Percentiles rank a stretch among this genome's conserved stretches.
Evolutionary conservation across 768 basidiomycete species (phyloP).

Genomic region (Trametes villosa): DNA sequence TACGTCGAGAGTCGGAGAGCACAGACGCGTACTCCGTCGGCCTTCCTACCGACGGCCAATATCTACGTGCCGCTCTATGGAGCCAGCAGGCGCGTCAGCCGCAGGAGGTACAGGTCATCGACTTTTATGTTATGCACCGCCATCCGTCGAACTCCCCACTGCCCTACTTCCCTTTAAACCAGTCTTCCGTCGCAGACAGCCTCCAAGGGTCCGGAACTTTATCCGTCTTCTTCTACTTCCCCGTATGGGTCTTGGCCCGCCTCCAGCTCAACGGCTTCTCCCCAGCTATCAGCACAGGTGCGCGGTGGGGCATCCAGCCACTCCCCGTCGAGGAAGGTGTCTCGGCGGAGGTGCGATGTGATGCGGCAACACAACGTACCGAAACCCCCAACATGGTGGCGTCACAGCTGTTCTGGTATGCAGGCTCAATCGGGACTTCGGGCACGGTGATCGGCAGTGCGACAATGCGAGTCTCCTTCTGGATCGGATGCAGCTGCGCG

Average conservation of each 20-base stretch:
- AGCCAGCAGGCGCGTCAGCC: too few species aligned
- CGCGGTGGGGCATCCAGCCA: neutral
- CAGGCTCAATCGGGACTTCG: too few species aligned
- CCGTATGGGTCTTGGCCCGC: constrained; percentile 1
- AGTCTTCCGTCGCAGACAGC: too few species aligned
- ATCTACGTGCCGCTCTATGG: constrained; percentile 3
- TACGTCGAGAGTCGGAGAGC: neutral
- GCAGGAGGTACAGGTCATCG: neutral
- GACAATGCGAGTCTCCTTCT: neutral
- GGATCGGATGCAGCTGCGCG: neutral
- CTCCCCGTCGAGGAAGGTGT: neutral
- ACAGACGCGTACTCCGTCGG: neutral
- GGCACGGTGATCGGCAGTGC: neutral
- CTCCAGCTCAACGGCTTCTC: neutral
- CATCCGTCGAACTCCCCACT: too few species aligned
- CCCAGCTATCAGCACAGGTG: neutral
- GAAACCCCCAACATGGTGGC: neutral
- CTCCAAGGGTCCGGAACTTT: neutral
- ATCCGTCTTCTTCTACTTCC: neutral
- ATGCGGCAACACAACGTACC: neutral
- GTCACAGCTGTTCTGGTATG: neutral
- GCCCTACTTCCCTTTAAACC: too few species aligned
- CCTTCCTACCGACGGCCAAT: neutral
- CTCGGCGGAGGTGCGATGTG: neutral
- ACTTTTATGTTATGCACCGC: constrained; percentile 3